A percentile compares a stretch with the other conserved stretches of the same genome.
Conservation (phyloP, 805 yeast species). For the Spathaspora gorwiae region DNA sequence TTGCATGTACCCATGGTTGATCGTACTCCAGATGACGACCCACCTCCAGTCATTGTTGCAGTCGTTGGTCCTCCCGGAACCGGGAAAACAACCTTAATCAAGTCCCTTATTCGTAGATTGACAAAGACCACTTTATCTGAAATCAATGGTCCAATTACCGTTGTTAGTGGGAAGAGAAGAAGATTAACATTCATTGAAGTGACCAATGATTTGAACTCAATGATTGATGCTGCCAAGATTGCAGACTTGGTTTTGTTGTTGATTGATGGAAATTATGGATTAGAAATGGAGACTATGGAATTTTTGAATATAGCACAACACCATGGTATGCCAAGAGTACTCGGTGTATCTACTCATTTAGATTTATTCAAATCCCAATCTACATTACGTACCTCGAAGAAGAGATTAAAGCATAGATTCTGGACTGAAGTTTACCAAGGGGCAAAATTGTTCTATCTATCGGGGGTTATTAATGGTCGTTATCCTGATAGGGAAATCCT, state of each 20-base stretch:
- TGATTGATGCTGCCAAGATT: slow-evolving; percentile 93
- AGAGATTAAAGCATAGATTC: slow-evolving; percentile 85
- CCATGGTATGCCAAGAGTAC: slow-evolving; percentile 97
- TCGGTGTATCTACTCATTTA: slow-evolving; percentile 93
- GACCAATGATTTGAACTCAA: slow-evolving; percentile 84
- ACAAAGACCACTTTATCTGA: slow-evolving; percentile 84
- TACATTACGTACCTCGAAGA: slow-evolving; percentile 86
- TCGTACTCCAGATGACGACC: slow-evolving; percentile 94
- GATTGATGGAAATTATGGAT: slow-evolving; percentile 96
- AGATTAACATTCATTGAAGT: slow-evolving; percentile 92
- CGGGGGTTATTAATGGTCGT: slow-evolving; percentile 95
- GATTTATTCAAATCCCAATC: slow-evolving; percentile 89
- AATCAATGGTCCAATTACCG: slow-evolving; percentile 93
- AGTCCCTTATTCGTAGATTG: slow-evolving; percentile 80
- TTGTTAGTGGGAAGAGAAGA: slow-evolving; percentile 91
- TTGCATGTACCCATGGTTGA: slow-evolving; percentile 97
- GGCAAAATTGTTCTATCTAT: slow-evolving; percentile 88
- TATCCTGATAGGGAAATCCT: slow-evolving; percentile 96
- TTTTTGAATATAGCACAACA: slow-evolving; percentile 93
- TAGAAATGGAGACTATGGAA: slow-evolving; percentile 99
- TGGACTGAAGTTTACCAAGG: slow-evolving; percentile 99
- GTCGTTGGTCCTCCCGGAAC: slow-evolving; percentile 99
- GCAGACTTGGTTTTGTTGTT: slow-evolving; percentile 87
- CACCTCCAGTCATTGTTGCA: slow-evolving; percentile 94
- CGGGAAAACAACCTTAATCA: slow-evolving; percentile 90